Percentiles rank a stretch among this genome's conserved stretches.
Evolutionary conservation across 306 rosid genomes (phyloP).

Genomic region (Lupinus albus): DNA sequence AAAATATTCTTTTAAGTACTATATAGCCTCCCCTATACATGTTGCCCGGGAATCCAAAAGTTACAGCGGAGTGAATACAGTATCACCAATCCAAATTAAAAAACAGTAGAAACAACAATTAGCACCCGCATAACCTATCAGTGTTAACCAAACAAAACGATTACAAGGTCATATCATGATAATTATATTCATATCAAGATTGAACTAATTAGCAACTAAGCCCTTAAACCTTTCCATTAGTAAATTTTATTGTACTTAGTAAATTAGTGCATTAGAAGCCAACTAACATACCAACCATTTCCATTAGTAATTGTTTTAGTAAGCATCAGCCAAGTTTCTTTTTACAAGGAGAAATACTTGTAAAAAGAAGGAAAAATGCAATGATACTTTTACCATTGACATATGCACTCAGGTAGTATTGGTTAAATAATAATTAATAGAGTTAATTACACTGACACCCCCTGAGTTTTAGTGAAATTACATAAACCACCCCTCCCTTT

Average conservation of each 20-base stretch:
- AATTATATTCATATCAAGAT: not conserved
- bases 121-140: not conserved
- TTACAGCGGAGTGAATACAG: not conserved
- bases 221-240: not conserved
- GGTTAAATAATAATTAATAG: not conserved
- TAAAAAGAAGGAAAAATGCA: not conserved
- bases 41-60: constrained; percentile 5
- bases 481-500: no score
- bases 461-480: no score
- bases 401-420: not conserved
- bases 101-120: not conserved
- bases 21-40: not conserved
- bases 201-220: not conserved
- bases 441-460: no score
- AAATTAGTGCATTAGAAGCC: constrained; percentile 7
- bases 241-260: not conserved
- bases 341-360: not conserved
- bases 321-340: not conserved
- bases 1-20: not conserved
- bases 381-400: not conserved
- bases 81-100: not conserved
- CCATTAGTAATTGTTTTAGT: not conserved
- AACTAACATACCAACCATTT: constrained; percentile 20
- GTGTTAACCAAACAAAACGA: not conserved
- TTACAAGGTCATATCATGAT: not conserved